These are phyloP conservation scores for Nakataea oryzae DNA, from an alignment of 2,329 filamentous ascomycete species.

Conservation along the genomic window DNA sequence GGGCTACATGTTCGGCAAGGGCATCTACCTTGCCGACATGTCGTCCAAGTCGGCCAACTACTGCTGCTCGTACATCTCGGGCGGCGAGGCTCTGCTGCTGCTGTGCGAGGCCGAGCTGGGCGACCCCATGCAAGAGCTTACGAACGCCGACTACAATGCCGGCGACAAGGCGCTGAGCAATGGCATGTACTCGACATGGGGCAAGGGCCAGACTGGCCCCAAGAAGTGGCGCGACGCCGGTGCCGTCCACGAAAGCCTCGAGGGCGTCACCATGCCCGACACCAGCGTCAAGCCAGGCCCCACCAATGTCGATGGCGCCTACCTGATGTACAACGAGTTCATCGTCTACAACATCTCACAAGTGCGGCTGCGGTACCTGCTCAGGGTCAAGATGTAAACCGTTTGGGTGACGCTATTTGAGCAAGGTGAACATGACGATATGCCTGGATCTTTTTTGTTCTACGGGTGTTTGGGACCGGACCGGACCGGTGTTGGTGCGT, in stretches of 20 bases:
- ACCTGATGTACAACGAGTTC: conserved; percentile 61
- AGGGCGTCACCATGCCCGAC: conserved; percentile 52
- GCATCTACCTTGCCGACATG: conserved; percentile 81
- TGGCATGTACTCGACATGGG: conserved; percentile 59
- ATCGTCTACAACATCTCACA: conserved; percentile 62
- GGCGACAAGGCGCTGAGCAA: conserved; percentile 48
- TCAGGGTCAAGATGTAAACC: conserved; percentile 45
- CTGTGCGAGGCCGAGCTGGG: conserved; percentile 81
- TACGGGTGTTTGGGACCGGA: not conserved
- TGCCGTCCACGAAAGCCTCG: conserved; percentile 48
- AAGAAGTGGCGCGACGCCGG: conserved; percentile 65
- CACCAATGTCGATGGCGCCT: conserved; percentile 33
- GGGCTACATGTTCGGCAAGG: conserved; percentile 86
- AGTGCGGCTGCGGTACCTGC: conserved; percentile 58
- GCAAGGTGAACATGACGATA: not conserved
- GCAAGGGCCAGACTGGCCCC: conserved; percentile 55
- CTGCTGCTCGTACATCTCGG: conserved; percentile 52
- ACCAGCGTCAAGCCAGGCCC: conserved; percentile 29
- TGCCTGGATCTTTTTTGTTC: not conserved
- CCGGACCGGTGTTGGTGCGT: not conserved
- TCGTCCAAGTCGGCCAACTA: conserved; percentile 75
- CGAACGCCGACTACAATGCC: conserved; percentile 47
- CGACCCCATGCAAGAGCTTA: conserved; percentile 58
- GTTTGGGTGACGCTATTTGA: not conserved
- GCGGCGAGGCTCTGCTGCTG: conserved; percentile 62